A percentile compares a stretch with the other conserved stretches of the same genome.
These are phyloP conservation scores for Evansstolkia leycettana DNA, from an alignment of 495 filamentous ascomycete genomes.

Conservation along the genomic window DNA sequence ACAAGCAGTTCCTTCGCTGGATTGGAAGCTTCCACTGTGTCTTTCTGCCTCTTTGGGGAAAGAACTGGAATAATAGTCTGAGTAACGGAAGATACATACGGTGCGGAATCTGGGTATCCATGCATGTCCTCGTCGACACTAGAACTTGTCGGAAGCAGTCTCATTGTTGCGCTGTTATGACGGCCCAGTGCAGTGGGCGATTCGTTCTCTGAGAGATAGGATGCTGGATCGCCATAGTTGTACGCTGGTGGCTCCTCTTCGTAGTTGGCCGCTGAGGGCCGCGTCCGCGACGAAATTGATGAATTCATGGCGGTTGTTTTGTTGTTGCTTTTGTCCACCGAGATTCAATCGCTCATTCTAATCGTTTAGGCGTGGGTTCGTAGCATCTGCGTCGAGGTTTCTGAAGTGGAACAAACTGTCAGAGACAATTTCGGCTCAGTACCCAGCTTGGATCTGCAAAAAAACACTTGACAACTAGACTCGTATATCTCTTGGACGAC, in stretches of 20 bases:
- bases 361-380: too few species aligned
- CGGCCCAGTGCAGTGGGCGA: slow-evolving; percentile 14
- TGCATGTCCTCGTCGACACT: slow-evolving; percentile 17
- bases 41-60: slow-evolving; percentile 3
- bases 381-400: too few species aligned
- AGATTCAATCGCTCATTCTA: slow-evolving; percentile 21
- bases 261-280: slow-evolving; percentile 18
- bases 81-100: slow-evolving; percentile 25
- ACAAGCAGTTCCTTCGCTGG: not conserved
- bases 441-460: too few species aligned
- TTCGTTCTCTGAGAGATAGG: slow-evolving; percentile 20
- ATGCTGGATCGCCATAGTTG: slow-evolving; percentile 17
- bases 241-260: slow-evolving; percentile 34
- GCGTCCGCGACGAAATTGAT: slow-evolving; percentile 5
- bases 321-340: too few species aligned
- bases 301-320: slow-evolving; percentile 2
- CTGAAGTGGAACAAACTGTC: too few species aligned
- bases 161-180: slow-evolving; percentile 42
- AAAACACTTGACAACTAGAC: too few species aligned
- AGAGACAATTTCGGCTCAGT: too few species aligned
- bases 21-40: not conserved
- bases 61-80: slow-evolving; percentile 14
- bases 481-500: too few species aligned
- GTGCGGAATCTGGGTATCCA: slow-evolving; percentile 20
- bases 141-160: slow-evolving; percentile 44